Evolutionary conservation across 805 yeast species (phyloP), one percentile per base, ranked within the genome.

Genomic region (Zygoascus flipseniorum): DNA sequence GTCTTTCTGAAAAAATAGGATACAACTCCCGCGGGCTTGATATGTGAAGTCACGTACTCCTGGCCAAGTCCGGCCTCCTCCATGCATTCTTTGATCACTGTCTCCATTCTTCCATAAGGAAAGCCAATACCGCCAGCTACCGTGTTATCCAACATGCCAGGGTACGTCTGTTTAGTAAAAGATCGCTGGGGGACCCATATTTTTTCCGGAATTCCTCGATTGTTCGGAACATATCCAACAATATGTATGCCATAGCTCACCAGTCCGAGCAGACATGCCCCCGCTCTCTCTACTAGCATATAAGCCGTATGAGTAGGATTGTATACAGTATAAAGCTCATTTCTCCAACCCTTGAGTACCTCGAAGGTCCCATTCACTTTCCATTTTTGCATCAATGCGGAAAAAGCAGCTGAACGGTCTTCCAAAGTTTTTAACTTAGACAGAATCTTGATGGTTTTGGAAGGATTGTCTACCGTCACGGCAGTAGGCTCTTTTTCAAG

Each of bases 61-160:
- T 73, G 71, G 0, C 63, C 58, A n/a, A 92, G 68, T 0, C 95
- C 95, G 0, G 96, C 98, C 63, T 93, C 99, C 62, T 93, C 99
- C 55, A 73, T 75, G 62, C 95, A 81, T 66, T 93, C 99, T 65
- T 93, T 93, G 18, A 86, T 59, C 2, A 83, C 80, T 0, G 97
- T 92, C 47, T 88, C 96, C 63, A 73, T 70, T 2, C 82, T 71
- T 0, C 89, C 88, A 58, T 79, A 73, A 0, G 96, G 96, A 65
- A 83, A 76, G 0, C 95, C 97, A 3, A 93, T 63, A 0, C 99
- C 99, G 1, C 99, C 99, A 0, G 96, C 99, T 6, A 93, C 86
- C 0, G 95, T 89, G 66, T 90, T 92, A 66, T 93, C 99, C 41
- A 90, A 76, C 86, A 81, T 85, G 0, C 86, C 85, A 0, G 99